Evolutionary conservation across 1,284 basidiomycete species (phyloP).

Genomic region (Trametes sp.): DNA sequence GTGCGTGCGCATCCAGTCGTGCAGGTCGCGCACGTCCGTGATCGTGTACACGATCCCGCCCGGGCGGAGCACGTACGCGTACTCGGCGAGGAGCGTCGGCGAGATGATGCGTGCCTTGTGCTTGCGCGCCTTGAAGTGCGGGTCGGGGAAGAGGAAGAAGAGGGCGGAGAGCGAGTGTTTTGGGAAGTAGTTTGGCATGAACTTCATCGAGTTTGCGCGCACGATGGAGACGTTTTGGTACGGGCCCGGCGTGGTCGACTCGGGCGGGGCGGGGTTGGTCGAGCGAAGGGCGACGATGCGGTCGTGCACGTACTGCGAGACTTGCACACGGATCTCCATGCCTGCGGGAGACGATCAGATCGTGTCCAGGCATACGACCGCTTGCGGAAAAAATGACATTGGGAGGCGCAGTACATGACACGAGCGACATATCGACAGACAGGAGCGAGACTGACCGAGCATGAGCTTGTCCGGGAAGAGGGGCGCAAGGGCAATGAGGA

Average conservation of each 20-base stretch:
- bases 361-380: constrained; percentile 4
- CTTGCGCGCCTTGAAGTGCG: constrained; percentile 98
- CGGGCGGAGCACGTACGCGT: constrained; percentile 91
- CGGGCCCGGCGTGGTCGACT: constrained; percentile 48
- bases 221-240: constrained; percentile 96
- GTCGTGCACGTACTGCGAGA: constrained; percentile 96
- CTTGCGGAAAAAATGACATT: constrained; percentile 17
- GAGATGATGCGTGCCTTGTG: constrained; percentile 99
- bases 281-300: constrained; percentile 89
- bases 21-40: constrained; percentile 95
- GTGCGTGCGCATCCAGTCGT: constrained; percentile 96
- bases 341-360: constrained; percentile 55
- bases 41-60: constrained; percentile 98
- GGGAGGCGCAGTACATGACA: constrained; percentile 6
- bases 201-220: constrained; percentile 98
- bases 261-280: constrained; percentile 49
- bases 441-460: constrained; percentile 72
- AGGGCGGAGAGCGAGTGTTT: constrained; percentile 92
- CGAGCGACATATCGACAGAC: neutral
- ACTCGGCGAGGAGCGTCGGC: constrained; percentile 91
- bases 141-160: constrained; percentile 99
- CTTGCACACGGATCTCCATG: constrained; percentile 97
- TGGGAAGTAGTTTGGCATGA: constrained; percentile 95
- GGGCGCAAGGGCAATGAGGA: constrained; percentile 91
- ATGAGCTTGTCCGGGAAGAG: constrained; percentile 93